Percentiles rank a stretch among this genome's conserved stretches.
These are phyloP conservation scores for Malassezia caprae DNA, from an alignment of 1,284 basidiomycete genomes.

Conservation along the genomic window DNA sequence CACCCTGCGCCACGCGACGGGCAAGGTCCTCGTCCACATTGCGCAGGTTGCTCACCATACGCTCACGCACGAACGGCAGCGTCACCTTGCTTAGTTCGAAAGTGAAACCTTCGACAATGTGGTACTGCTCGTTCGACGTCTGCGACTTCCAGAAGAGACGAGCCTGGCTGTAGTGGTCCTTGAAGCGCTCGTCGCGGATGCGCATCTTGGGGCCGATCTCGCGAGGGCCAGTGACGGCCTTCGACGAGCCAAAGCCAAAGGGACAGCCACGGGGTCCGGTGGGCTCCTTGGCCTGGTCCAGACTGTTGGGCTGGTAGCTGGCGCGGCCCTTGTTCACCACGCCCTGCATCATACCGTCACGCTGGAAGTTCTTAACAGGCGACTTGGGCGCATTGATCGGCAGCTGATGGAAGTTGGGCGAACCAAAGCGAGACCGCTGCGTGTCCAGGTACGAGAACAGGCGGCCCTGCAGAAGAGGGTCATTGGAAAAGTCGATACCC, in stretches of 20 bases:
- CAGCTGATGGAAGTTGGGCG: slow-evolving; percentile 71
- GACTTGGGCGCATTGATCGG: slow-evolving; percentile 72
- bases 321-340: slow-evolving; percentile 17
- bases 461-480: slow-evolving; percentile 82
- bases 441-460: slow-evolving; percentile 70
- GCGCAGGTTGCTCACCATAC: slow-evolving; percentile 9
- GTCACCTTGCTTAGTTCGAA: slow-evolving; percentile 12
- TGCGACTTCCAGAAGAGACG: slow-evolving; percentile 9
- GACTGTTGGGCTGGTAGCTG: slow-evolving; percentile 15
- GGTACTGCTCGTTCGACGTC: slow-evolving; percentile 5
- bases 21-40: slow-evolving; percentile 11
- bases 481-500: slow-evolving; percentile 74
- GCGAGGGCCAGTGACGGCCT: slow-evolving; percentile 4
- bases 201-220: slow-evolving; percentile 12
- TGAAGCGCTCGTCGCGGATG: slow-evolving; percentile 11
- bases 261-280: slow-evolving; percentile 10
- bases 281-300: slow-evolving; percentile 4
- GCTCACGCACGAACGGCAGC: slow-evolving; percentile 2
- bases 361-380: slow-evolving; percentile 68
- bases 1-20: not conserved
- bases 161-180: slow-evolving; percentile 12
- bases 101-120: slow-evolving; percentile 1
- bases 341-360: slow-evolving; percentile 49
- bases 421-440: slow-evolving; percentile 56
- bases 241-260: not conserved